Percentiles rank a stretch among this genome's conserved stretches.
Evolutionary conservation across 257 asterid species (phyloP).

Genomic region (Coffea canephora): DNA sequence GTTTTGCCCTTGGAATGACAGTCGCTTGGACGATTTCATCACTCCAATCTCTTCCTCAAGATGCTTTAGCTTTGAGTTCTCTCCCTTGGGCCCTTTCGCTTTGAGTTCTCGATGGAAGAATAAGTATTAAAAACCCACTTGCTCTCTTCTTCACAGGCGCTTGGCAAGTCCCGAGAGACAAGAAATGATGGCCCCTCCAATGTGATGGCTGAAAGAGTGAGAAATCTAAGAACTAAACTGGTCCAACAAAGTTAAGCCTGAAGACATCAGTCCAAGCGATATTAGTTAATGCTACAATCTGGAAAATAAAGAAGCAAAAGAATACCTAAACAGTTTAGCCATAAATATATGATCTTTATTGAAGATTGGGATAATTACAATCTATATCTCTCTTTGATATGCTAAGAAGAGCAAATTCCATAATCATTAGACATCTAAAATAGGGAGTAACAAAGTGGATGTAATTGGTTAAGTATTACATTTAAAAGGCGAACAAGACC

Average conservation of each 20-base stretch:
- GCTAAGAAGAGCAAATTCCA: background rate
- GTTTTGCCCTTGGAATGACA: slow-evolving; percentile 6
- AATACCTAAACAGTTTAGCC: background rate
- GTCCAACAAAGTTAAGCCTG: background rate
- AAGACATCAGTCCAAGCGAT: background rate
- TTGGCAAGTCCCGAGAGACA: slow-evolving; percentile 48
- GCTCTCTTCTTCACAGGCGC: slow-evolving; percentile 40
- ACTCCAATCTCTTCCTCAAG: slow-evolving; percentile 34
- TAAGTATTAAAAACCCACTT: slow-evolving; percentile 45
- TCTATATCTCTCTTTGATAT: background rate
- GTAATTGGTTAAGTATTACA: background rate
- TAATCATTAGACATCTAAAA: background rate
- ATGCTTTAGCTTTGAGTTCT: background rate
- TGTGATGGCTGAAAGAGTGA: slow-evolving; percentile 27
- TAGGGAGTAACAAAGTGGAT: background rate
- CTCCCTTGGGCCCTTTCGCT: slow-evolving; percentile 45
- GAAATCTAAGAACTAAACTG: background rate
- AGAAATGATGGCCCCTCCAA: slow-evolving; percentile 57
- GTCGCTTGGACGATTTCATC: slow-evolving; percentile 32
- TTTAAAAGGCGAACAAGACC: background rate
- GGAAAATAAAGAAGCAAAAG: background rate
- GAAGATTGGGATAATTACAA: background rate
- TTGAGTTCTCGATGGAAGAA: slow-evolving; percentile 35
- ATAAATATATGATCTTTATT: background rate
- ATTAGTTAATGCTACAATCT: background rate